Conservation (phyloP, 345 rosid genomes). For the Camelina neglecta region DNA sequence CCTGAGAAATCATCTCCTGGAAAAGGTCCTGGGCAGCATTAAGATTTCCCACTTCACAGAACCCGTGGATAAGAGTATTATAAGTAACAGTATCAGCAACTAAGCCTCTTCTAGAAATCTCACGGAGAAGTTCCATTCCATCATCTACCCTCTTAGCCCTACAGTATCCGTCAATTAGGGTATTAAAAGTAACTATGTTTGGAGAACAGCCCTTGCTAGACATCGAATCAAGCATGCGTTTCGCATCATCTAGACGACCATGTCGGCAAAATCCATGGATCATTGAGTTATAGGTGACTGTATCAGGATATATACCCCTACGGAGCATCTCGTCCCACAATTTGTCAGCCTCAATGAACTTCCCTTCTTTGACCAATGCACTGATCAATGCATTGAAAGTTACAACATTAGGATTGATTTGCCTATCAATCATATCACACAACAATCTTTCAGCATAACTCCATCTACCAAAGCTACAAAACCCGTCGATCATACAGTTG, state of each 20-base stretch:
- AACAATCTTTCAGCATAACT: background rate
- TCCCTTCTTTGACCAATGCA: background rate
- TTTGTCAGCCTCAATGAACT: background rate
- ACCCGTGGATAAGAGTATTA: background rate
- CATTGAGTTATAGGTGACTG: background rate
- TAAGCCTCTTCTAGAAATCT: too few relatives aligned
- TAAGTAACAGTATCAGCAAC: background rate
- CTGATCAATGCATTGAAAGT: background rate
- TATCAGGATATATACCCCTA: background rate
- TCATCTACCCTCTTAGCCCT: too few relatives aligned
- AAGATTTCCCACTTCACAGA: background rate
- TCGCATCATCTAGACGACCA: conserved; percentile 6
- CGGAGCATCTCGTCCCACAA: background rate
- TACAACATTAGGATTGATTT: conserved; percentile 33
- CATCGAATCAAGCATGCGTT: background rate
- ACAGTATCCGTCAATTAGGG: too few relatives aligned
- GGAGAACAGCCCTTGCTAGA: background rate
- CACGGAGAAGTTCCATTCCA: too few relatives aligned
- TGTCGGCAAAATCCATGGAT: conserved; percentile 3
- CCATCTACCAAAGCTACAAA: conserved; percentile 5
- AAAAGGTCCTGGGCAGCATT: background rate
- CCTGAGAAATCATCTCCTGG: background rate
- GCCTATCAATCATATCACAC: conserved; percentile 17
- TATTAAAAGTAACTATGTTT: background rate
- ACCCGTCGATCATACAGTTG: conserved; percentile 3